Conservation (phyloP, 1,284 basidiomycete genomes). For the Vanrija sp. region DNA sequence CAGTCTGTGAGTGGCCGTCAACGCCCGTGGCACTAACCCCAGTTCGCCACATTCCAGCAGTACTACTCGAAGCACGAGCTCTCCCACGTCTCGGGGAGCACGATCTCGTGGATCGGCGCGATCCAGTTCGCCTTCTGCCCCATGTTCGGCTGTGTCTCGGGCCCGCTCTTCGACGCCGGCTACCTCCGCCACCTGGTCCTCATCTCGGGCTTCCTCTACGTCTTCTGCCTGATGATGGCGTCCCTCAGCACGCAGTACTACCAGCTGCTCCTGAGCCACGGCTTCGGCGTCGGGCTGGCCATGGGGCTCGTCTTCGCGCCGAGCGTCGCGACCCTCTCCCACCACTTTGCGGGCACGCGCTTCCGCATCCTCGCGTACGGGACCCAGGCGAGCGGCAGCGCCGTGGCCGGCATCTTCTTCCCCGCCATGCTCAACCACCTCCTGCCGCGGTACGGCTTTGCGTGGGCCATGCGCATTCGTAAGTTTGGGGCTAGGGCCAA, state of each 20-base stretch:
- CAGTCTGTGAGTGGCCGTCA: conserved; percentile 25
- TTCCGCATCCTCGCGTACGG: conserved; percentile 38
- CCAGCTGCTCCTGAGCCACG: conserved; percentile 47
- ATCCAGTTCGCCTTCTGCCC: conserved; percentile 58
- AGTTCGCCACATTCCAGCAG: conserved; percentile 31
- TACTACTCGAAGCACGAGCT: conserved; percentile 26
- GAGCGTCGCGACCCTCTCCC: conserved; percentile 52
- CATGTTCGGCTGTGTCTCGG: conserved; percentile 52
- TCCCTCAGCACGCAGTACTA: conserved; percentile 59
- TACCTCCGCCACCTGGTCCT: conserved; percentile 55
- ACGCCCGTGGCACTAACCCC: no score
- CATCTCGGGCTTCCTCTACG: conserved; percentile 52
- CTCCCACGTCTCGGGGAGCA: conserved; percentile 14
- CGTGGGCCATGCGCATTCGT: conserved; percentile 36
- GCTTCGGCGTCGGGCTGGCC: conserved; percentile 26
- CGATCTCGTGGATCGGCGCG: conserved; percentile 67
- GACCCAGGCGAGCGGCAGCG: conserved; percentile 33
- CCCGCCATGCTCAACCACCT: conserved; percentile 54
- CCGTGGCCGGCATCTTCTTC: conserved; percentile 51
- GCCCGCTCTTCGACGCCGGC: conserved; percentile 61
- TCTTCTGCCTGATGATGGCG: conserved; percentile 57
- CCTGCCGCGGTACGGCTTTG: conserved; percentile 53
- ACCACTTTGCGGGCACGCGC: conserved; percentile 53
- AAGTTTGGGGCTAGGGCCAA: conserved; percentile 2
- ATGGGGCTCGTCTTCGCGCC: conserved; percentile 54